A percentile compares a stretch with the other conserved stretches of the same genome.
Conservation (phyloP, 2,329 filamentous ascomycete genomes). For the Neodidymelliopsis sp. region DNA sequence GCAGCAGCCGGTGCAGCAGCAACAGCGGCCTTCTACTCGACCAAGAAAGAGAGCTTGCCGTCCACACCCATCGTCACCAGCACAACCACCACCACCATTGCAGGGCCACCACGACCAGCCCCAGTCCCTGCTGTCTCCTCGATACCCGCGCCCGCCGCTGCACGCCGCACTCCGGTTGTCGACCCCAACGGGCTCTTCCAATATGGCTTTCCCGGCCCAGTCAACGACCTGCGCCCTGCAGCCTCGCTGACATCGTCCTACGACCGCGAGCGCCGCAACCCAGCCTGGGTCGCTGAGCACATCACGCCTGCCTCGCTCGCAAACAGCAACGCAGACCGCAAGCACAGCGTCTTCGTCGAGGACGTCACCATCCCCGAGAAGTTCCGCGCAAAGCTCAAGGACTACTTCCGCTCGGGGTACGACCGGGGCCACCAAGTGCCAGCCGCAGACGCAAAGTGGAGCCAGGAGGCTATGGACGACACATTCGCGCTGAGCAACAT, state of each 20-base stretch:
- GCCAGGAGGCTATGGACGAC: conserved; percentile 90
- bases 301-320: conserved; percentile 88
- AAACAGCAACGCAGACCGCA: conserved; percentile 78
- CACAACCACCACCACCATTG: conserved; percentile 46
- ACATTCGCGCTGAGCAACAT: conserved; percentile 96
- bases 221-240: conserved; percentile 80
- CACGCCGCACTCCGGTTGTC: conserved; percentile 47
- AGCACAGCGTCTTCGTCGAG: conserved; percentile 83
- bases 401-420: conserved; percentile 95
- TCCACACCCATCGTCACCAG: conserved; percentile 40
- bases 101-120: conserved; percentile 35
- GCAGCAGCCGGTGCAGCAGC: conserved; percentile 58
- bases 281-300: conserved; percentile 91
- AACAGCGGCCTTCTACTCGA: conserved; percentile 56
- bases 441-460: conserved; percentile 95
- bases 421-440: conserved; percentile 97
- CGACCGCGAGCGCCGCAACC: conserved; percentile 90
- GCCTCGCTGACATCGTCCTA: conserved; percentile 83
- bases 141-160: conserved; percentile 33
- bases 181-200: conserved; percentile 61
- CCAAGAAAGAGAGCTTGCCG: conserved; percentile 39
- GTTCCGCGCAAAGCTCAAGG: conserved; percentile 88
- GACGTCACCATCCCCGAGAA: conserved; percentile 79
- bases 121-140: conserved; percentile 35
- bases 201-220: conserved; percentile 84